phyloP scores from a whole-genome alignment of 176 grass and related monocot species.

The Carex pumila region DNA sequence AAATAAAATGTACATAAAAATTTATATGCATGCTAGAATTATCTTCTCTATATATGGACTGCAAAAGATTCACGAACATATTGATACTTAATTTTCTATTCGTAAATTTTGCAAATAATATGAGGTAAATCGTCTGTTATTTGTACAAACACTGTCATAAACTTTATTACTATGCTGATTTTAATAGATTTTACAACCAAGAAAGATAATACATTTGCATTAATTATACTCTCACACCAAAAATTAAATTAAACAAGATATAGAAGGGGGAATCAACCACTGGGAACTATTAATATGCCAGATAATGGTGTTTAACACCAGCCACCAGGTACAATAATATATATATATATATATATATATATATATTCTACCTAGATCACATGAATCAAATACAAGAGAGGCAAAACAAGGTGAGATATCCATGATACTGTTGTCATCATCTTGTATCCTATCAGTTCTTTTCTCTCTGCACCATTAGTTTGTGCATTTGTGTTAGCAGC shows the following conservation, averaged over 20 bases:
- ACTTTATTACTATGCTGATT: background rate
- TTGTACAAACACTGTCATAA: background rate
- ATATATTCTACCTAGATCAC: background rate
- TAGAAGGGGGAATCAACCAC: background rate
- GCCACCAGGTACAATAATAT: background rate
- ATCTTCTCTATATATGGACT: background rate
- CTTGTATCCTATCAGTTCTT: background rate
- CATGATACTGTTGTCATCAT: constrained; percentile 3
- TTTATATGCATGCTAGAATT: background rate
- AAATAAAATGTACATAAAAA: background rate
- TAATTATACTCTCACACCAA: background rate
- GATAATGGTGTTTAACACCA: background rate
- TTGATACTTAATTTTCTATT: background rate
- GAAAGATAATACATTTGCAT: background rate
- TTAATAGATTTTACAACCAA: background rate
- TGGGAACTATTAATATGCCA: background rate
- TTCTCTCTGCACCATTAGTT: constrained; percentile 15
- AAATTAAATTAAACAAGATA: background rate
- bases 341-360: background rate
- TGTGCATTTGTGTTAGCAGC: background rate
- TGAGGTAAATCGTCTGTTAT: background rate
- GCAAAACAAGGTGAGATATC: background rate
- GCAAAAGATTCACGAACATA: background rate
- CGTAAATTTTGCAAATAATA: background rate
- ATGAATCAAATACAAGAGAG: constrained; percentile 3